These are phyloP conservation scores for Caryopteris hybrid DNA, from an alignment of 305 asterid species.

Conservation along the genomic window DNA sequence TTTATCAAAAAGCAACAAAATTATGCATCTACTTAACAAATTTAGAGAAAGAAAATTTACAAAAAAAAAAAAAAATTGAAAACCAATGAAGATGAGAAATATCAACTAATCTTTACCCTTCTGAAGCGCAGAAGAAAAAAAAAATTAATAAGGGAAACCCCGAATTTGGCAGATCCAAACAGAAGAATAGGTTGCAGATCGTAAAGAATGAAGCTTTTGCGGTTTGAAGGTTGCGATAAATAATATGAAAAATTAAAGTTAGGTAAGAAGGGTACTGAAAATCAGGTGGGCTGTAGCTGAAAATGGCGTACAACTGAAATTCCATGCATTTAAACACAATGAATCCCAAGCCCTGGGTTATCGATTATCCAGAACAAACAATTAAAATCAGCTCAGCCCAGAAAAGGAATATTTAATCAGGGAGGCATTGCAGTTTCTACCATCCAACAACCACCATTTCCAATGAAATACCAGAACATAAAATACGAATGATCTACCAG, in stretches of 20 bases:
- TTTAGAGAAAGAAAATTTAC: neutral
- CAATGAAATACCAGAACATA: no score
- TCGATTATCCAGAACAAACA: no score
- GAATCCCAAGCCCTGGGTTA: no score
- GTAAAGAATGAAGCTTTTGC: neutral
- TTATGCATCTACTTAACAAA: neutral
- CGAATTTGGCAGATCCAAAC: slow-evolving; percentile 26
- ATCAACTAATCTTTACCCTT: no score
- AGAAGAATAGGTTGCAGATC: neutral
- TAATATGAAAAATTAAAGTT: no score
- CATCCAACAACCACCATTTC: neutral
- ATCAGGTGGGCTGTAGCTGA: slow-evolving; percentile 3
- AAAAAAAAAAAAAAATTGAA: no score
- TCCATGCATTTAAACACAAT: neutral
- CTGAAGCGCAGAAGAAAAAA: neutral
- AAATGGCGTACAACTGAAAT: neutral
- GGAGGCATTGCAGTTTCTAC: neutral
- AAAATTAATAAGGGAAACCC: neutral
- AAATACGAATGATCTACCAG: slow-evolving; percentile 17
- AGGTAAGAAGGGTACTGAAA: neutral
- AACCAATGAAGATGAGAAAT: no score
- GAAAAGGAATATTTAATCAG: no score
- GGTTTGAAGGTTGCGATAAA: neutral
- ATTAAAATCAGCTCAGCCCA: no score
- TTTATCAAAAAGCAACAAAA: neutral